Conservation (phyloP, 192 early-diverging fungal species). For the Mortierella antarctica region DNA sequence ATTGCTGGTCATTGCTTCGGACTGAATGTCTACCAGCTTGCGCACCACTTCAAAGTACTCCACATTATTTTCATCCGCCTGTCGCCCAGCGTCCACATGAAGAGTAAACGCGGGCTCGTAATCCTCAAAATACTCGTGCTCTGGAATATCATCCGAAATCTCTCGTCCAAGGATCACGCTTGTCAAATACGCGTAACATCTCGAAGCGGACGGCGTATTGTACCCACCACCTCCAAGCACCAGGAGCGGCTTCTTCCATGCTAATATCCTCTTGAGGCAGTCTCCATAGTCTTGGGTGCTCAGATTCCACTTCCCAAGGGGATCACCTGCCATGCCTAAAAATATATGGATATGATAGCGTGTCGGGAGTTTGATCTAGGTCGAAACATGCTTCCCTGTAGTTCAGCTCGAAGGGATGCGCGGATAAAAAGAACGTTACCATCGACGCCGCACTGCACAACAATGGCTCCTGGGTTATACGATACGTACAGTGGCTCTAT, state of each 20-base stretch:
- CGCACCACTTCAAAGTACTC: constrained; percentile 17
- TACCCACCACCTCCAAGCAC: constrained; percentile 74
- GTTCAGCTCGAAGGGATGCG: neutral
- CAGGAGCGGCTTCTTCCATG: constrained; percentile 47
- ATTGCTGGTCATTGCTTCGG: neutral
- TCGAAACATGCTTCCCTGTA: neutral
- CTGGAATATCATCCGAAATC: constrained; percentile 50
- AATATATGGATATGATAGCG: neutral
- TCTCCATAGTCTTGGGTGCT: constrained; percentile 29
- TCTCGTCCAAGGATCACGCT: constrained; percentile 57
- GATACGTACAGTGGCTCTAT: constrained; percentile 60
- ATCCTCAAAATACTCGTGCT: constrained; percentile 54
- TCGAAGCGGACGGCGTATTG: constrained; percentile 75
- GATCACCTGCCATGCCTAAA: constrained; percentile 53
- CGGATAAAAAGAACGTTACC: constrained; percentile 21
- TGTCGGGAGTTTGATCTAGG: neutral
- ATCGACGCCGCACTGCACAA: constrained; percentile 84
- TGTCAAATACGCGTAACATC: constrained; percentile 86
- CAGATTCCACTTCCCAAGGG: constrained; percentile 56
- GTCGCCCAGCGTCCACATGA: constrained; percentile 34
- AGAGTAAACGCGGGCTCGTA: constrained; percentile 53
- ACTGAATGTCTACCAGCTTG: constrained; percentile 3
- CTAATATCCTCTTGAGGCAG: constrained; percentile 47
- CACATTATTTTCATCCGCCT: constrained; percentile 42
- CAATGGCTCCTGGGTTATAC: constrained; percentile 77